Percentiles rank a stretch among this genome's conserved stretches.
Evolutionary conservation across 768 basidiomycete genomes (phyloP).

Genomic region (Trametes meyenii): DNA sequence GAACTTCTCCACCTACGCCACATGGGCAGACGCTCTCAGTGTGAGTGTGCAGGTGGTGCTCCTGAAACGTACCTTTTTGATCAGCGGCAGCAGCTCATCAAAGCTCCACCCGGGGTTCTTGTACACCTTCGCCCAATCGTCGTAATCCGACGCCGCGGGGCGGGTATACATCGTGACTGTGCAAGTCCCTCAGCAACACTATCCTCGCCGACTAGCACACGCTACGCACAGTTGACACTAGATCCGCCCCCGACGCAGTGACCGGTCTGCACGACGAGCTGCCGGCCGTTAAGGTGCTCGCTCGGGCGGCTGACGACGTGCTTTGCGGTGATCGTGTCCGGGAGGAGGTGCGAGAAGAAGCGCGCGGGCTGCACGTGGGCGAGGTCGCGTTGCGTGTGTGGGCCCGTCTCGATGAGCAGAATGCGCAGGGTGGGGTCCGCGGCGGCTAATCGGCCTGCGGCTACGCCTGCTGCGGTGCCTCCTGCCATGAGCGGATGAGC

Average conservation of each 20-base stretch:
- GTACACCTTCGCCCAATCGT: slow-evolving; percentile 57
- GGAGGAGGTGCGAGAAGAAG: slow-evolving; percentile 45
- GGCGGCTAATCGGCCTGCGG: slow-evolving; percentile 53
- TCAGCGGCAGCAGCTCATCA: slow-evolving; percentile 56
- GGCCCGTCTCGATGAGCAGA: slow-evolving; percentile 61
- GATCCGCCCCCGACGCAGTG: slow-evolving; percentile 64
- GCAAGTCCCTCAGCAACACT: background rate
- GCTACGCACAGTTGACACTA: slow-evolving; percentile 41
- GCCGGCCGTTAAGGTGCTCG: slow-evolving; percentile 48
- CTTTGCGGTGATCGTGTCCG: slow-evolving; percentile 45
- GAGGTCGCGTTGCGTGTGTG: slow-evolving; percentile 47
- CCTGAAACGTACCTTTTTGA: slow-evolving; percentile 44
- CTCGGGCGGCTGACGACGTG: slow-evolving; percentile 42
- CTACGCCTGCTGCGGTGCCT: slow-evolving; percentile 56
- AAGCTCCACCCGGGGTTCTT: slow-evolving; percentile 66
- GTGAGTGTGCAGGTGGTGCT: background rate
- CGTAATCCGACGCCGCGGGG: slow-evolving; percentile 63
- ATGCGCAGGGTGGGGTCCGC: slow-evolving; percentile 58
- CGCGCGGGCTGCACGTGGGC: slow-evolving; percentile 55
- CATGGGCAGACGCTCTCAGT: slow-evolving; percentile 32
- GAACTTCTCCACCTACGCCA: slow-evolving; percentile 34
- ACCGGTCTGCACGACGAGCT: slow-evolving; percentile 45
- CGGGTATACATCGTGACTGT: slow-evolving; percentile 55
- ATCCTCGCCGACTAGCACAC: background rate
- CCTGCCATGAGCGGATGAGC: slow-evolving; percentile 8